Conservation (phyloP, 1,284 basidiomycete genomes). For the Boletellus deceptivus region DNA sequence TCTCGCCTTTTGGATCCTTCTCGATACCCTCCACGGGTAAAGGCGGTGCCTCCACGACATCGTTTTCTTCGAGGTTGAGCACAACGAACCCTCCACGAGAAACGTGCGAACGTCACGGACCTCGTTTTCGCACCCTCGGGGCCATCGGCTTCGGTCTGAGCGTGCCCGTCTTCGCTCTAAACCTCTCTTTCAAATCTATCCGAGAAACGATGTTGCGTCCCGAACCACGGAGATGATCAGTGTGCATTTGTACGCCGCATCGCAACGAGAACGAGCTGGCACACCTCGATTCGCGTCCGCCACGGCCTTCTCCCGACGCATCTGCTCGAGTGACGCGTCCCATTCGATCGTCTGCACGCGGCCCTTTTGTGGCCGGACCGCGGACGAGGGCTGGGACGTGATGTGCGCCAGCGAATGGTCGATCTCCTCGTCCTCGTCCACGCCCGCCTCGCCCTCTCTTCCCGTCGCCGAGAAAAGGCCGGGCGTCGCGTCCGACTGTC, state of each 20-base stretch:
- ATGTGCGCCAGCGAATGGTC: constrained; percentile 58
- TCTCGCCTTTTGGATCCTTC: constrained; percentile 53
- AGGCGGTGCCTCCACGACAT: constrained; percentile 53
- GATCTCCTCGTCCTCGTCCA: constrained; percentile 61
- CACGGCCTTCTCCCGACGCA: constrained; percentile 64
- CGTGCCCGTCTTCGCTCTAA: constrained; percentile 57
- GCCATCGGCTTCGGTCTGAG: constrained; percentile 41
- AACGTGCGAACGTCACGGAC: constrained; percentile 22
- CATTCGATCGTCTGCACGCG: constrained; percentile 62
- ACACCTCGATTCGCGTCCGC: constrained; percentile 73
- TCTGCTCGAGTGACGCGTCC: constrained; percentile 60
- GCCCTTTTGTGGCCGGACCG: constrained; percentile 50
- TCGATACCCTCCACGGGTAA: constrained; percentile 40
- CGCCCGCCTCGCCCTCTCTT: constrained; percentile 25
- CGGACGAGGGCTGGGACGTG: constrained; percentile 29
- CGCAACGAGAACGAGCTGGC: constrained; percentile 5
- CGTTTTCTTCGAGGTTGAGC: constrained; percentile 26
- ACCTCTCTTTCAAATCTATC: constrained; percentile 65
- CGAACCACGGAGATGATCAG: too few species aligned
- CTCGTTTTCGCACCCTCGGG: constrained; percentile 35
- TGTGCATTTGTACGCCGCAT: too few species aligned
- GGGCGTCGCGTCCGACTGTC: too few species aligned
- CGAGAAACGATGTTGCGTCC: background rate
- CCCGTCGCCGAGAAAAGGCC: constrained; percentile 31
- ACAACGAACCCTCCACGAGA: background rate